Base-by-base conservation (phyloP, 2,329 filamentous ascomycete species). In the Rugonectria rugulosa region DNA sequence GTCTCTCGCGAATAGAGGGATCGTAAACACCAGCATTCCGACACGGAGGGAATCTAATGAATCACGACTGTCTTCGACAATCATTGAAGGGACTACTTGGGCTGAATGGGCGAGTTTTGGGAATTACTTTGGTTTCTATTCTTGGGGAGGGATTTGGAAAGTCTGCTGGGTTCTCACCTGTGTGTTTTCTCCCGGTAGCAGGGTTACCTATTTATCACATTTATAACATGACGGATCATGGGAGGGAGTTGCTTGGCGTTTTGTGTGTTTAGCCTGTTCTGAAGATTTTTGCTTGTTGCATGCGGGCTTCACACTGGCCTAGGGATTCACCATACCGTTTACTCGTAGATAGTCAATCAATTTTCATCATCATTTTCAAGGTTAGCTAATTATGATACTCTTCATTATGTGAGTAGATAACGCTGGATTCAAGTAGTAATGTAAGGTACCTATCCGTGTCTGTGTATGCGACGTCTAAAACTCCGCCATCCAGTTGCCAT, bases 1-100 rank as follows among this genome's bases (percentile, higher is more conserved):
- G 88, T 61, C 74, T 88, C 34, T 76, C 76, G 9, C 68, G 73
- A 2, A 74, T 77, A 68, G 75, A 77, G 53, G 72, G 73, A 12
- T 66, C 71, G 8, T 68, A 50, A 55, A 20, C 32, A 21, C 34
- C 24, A 19, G 27, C 15, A n/a, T 17, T 5, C 7, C 17, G 24
- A 23, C 29, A 21, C 27, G 26, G 47, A 37, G 17, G 24, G 20
- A 36, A 36, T 45, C 23, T 56, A 44, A 58, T 44, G 56, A 58
- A 47, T 56, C 21, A 58, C 29, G 56, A 51, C 26, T 7, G 9
- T 56, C 51, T 60, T 32, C 20, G 41, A 42, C 44, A 49, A 32
- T 44, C 45, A 34, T 54, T 34, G 40, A 41, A 11, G 55, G 44
- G 40, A 38, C 24, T 34, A 17, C n/a, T 52, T 36, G 24, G 20